Conservation (phyloP, 2,329 filamentous ascomycete species). For the Colletotrichum limetticola region DNA sequence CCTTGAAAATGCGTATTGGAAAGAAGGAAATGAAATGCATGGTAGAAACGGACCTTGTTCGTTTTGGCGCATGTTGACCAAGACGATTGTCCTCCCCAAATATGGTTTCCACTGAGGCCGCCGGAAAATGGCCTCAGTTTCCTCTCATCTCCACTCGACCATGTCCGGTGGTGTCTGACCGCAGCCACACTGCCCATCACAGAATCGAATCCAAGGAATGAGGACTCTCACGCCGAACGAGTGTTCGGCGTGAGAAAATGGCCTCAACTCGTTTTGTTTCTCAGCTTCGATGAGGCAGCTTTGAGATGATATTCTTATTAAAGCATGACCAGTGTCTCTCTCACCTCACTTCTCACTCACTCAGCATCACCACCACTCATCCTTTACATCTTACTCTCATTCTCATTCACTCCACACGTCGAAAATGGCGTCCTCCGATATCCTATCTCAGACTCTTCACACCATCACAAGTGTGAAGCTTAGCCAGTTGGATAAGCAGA, state of each 20-base stretch:
- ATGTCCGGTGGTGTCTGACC: neutral
- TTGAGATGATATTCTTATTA: neutral
- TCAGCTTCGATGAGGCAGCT: neutral
- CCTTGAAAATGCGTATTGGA: neutral
- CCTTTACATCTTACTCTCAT: neutral
- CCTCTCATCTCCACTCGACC: neutral
- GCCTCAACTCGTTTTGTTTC: neutral
- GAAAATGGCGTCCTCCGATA: conserved; percentile 47
- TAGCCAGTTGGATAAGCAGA: conserved; percentile 64
- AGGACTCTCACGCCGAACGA: neutral
- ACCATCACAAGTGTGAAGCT: conserved; percentile 67
- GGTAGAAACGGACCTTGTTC: neutral
- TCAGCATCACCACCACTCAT: neutral
- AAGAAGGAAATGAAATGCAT: neutral
- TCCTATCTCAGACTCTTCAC: conserved; percentile 63
- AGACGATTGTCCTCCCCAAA: neutral
- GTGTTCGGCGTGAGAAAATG: neutral
- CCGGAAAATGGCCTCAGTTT: neutral
- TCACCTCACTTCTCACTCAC: neutral
- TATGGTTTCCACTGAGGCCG: neutral
- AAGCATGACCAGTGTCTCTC: neutral
- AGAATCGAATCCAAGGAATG: neutral
- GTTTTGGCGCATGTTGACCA: neutral
- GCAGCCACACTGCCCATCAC: neutral
- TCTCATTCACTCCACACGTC: neutral